Base-by-base conservation (phyloP, 2,329 filamentous ascomycete genomes). In the Penicillium sp. region DNA sequence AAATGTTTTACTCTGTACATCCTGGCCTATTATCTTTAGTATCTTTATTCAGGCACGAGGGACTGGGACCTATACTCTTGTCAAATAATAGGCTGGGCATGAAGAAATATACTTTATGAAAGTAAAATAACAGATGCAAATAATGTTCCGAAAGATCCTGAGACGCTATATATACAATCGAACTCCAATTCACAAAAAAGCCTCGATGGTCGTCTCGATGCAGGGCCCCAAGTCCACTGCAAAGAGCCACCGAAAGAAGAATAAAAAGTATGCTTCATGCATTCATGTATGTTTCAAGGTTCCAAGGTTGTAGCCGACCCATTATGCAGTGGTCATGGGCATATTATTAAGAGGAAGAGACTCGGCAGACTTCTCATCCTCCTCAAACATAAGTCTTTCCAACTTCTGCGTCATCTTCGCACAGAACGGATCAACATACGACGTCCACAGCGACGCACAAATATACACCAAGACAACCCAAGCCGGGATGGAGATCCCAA, bases 371-470 rank as follows among this genome's bases (percentile, higher is more conserved):
- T 78, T 71, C 40, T 74, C 67, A 13, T 67, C 64, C 35, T 69
- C 66, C 27, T 75, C 72, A 52, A 78, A 79, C 59, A 78, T 74
- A 50, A 61, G 64, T 45, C 72, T 72, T 54, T 79, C 77, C 51
- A 79, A 55, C 65, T 70, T 74, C 54, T 73, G 70, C 3, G 77
- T 78, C 28, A 75, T 62, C 46, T 68, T 66, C 0, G 76, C 77
- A 55, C 77, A 80, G 50, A 73, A 71, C 3, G 72, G 69, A 55
- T 80, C 77, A 18, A 80, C 75, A 57, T 77, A 78, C 18, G 67
- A 73, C 27, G 76, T 79, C 77, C 77, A 80, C 45, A 76, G 63
- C 53, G 73, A 71, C 0, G 77, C 77, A 15, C 72, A 68, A 1
- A 68, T 64, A 60, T 80, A 80, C 1, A 77, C 72, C 23, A 78